These are phyloP conservation scores for Cladosporium sp. DNA, from an alignment of 2,329 filamentous ascomycete genomes.

Conservation along the genomic window DNA sequence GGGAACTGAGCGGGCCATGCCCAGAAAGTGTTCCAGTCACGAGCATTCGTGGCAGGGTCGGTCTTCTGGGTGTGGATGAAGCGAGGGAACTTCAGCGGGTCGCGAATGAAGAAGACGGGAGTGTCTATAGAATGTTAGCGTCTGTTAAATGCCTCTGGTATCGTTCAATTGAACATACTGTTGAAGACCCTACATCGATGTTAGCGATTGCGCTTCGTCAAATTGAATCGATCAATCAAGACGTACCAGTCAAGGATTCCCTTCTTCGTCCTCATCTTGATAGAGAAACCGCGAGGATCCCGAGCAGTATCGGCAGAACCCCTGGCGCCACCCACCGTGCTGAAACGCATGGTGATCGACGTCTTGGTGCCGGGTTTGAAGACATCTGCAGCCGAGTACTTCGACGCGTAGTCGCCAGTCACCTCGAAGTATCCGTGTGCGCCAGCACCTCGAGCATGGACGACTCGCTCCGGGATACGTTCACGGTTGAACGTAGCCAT, in stretches of 20 bases:
- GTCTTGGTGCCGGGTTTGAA: conserved; percentile 63
- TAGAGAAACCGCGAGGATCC: conserved; percentile 12
- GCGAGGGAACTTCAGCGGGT: conserved; percentile 38
- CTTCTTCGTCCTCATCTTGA: conserved; percentile 48
- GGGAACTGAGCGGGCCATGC: conserved; percentile 40
- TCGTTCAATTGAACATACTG: background rate
- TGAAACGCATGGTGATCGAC: conserved; percentile 66
- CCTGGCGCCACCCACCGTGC: conserved; percentile 71
- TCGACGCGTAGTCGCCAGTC: conserved; percentile 35
- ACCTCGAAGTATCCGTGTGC: conserved; percentile 52
- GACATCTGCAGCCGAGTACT: conserved; percentile 45
- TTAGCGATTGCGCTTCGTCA: background rate
- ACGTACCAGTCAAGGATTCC: conserved; percentile 12
- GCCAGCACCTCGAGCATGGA: conserved; percentile 58
- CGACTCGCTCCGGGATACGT: conserved; percentile 60
- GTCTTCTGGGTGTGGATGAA: conserved; percentile 36
- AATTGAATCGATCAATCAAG: no score
- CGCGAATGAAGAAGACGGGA: conserved; percentile 37
- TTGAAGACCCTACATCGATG: conserved; percentile 7
- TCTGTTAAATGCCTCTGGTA: background rate
- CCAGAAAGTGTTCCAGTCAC: conserved; percentile 36
- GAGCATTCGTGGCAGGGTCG: conserved; percentile 30
- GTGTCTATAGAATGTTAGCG: conserved; percentile 11
- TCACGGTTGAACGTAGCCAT: conserved; percentile 65
- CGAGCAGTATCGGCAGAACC: conserved; percentile 55